Percentiles rank a stretch among this genome's conserved stretches.
These are phyloP conservation scores for Ceratobasidium sp. DNA, from an alignment of 1,284 basidiomycete genomes.

Conservation along the genomic window DNA sequence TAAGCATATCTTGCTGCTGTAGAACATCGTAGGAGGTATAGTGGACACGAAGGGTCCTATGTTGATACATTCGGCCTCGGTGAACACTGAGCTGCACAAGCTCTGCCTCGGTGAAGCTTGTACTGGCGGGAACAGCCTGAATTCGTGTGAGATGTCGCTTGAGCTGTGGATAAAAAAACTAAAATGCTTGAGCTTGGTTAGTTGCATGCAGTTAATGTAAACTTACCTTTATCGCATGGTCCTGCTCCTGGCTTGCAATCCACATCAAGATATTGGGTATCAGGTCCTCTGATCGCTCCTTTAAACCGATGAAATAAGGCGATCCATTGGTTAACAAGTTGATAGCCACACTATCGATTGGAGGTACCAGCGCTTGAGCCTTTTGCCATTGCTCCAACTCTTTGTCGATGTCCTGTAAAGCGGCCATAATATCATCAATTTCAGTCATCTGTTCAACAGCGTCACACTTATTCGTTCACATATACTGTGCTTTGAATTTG, in stretches of 20 bases:
- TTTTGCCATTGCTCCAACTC: neutral
- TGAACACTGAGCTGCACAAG: neutral
- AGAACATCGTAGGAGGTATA: conserved; percentile 51
- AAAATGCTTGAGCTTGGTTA: no score
- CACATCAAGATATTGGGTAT: conserved; percentile 1
- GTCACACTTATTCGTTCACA: conserved; percentile 11
- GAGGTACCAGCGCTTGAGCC: neutral
- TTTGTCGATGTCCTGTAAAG: neutral
- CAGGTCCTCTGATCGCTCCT: conserved; percentile 15
- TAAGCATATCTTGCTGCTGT: conserved; percentile 53
- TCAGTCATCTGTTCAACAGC: conserved; percentile 15
- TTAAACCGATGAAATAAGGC: neutral
- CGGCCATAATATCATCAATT: neutral
- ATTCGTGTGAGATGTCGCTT: conserved; percentile 19
- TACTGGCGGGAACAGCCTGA: neutral
- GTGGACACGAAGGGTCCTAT: conserved; percentile 36
- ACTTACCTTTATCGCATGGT: conserved; percentile 11
- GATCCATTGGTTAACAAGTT: neutral
- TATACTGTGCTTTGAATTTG: conserved; percentile 37
- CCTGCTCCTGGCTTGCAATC: conserved; percentile 8
- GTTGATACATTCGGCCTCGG: conserved; percentile 8
- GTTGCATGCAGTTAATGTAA: no score
- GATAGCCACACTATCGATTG: neutral
- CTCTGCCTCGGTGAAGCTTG: neutral
- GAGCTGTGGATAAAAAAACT: conserved; percentile 23